Evolutionary conservation across 164 flowering plant genomes (phyloP), one percentile per base, ranked within the genome.

Genomic region (Dillenia turbinata): DNA sequence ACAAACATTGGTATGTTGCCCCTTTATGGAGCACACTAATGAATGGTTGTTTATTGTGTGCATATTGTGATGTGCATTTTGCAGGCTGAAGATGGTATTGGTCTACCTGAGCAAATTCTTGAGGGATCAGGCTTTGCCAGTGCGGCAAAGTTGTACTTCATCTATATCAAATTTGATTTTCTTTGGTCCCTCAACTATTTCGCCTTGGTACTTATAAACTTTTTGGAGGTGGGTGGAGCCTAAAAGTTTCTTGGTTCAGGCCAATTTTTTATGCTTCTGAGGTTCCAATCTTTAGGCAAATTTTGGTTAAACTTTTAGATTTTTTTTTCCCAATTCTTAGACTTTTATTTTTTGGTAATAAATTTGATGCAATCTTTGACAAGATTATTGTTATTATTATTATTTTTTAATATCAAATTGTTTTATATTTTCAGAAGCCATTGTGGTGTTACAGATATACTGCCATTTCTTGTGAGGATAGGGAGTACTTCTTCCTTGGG

Each of bases 71-170:
- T 53, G 12, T 60, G 44, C 50, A 52, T 68, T 75, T 54, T 75
- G 60, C 84, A 90, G 98, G 98, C 98, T 64, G 98, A 88, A 79
- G 98, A 93, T 80, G 98, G 98, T 47, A 62, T 88, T 70, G 98
- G 98, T 47, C 69, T 93, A 65, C 98, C 98, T 9, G 98, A 83
- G 79, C 66, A 93, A 64, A 78, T 90, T 63, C 86, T 89, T 61
- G 83, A 83, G 16, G 81, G 70, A 43, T 59, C 89, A 62, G 80
- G 66, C 76, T 90, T 87, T 68, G 90, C 64, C 50, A 76, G 60
- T 53, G 77, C 86, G 17, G 83, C 92, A 44, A 83, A 86, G 70
- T 78, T 69, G 59, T 93, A 93, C 75, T 88, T 93, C 65, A 44
- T 83, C 19, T 90, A 69, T 66, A 85, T 73, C 43, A 72, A 70